A percentile compares a stretch with the other conserved stretches of the same genome.
Conservation (phyloP, 1,284 basidiomycete species). For the Boletus semigastroideus region DNA sequence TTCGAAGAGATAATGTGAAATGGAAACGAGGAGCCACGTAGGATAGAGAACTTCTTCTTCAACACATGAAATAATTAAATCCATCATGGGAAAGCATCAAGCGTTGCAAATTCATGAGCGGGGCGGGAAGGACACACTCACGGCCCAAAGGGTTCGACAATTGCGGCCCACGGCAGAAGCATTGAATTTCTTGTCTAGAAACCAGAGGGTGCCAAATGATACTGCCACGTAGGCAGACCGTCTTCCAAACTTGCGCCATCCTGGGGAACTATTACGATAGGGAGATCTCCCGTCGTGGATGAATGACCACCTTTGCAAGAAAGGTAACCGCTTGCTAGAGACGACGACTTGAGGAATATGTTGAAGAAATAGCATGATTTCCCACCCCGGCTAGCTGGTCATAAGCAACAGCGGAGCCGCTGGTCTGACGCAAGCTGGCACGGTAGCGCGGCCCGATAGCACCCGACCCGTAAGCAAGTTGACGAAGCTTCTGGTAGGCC, state of each 20-base stretch:
- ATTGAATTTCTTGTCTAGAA: constrained; percentile 59
- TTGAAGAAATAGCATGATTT: constrained; percentile 7
- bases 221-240: constrained; percentile 39
- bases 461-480: too few relatives aligned
- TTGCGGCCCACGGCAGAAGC: constrained; percentile 68
- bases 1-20: background rate
- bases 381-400: too few relatives aligned
- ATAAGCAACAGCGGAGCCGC: too few relatives aligned
- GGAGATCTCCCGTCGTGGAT: background rate
- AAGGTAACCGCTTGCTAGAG: background rate
- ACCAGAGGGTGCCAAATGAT: constrained; percentile 47
- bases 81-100: background rate
- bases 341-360: background rate
- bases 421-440: constrained; percentile 2
- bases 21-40: background rate
- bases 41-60: background rate
- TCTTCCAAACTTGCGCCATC: constrained; percentile 22
- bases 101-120: background rate
- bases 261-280: background rate
- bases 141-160: constrained; percentile 66
- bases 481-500: too few relatives aligned
- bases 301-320: background rate
- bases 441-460: background rate
- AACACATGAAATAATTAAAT: background rate
- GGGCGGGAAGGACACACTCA: constrained; percentile 28